Base-by-base conservation (phyloP, 257 asterid genomes). In the Leonotis leonurus region DNA sequence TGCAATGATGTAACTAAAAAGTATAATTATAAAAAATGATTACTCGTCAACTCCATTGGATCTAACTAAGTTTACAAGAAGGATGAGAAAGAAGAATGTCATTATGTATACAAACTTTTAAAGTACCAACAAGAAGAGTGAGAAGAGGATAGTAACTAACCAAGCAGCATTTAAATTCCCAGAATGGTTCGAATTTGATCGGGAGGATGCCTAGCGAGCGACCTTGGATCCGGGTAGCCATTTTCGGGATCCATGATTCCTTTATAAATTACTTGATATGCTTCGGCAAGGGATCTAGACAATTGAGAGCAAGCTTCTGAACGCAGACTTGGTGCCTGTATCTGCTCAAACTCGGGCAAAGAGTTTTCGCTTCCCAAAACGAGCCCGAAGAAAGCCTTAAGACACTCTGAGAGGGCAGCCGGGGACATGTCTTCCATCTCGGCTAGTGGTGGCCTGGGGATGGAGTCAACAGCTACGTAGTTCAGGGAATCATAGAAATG, bases 131-230 rank as follows among this genome's bases (percentile, higher is more conserved):
- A 12, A 33, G 27, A 37, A 13, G 7, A 14, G 14, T 1, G 21
- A 24, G 24, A 43, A 2, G 50, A 6, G 13, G 2, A 11, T 27
- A 13, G 59, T 11, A 58, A 40, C 40, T 45, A 27, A 60, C 39
- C 41, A 53, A 67, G 1, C 45, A 43, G 50, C 64, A 33, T 60
- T 81, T 79, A 91, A 62, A 91, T 91, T 53, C 96, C 98, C 88
- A 91, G 75, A 72, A 91, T 91, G 76, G 98, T 91, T 73, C 95
- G 76, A 60, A 91, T 86, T 74, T 91, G 98, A 79, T 88, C 94
- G 26, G 98, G 96, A 22, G 96, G 96, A 70, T 90, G 96, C 77
- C 98, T 88, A 16, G 85, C 98, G 74, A 88, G 78, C 16, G 96
- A 81, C 75, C 84, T 82, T 30, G 98, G 98, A 60, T 90, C 96